Evolutionary conservation across 2,329 filamentous ascomycete species (phyloP).

Genomic region (Aspergillus alliaceus): DNA sequence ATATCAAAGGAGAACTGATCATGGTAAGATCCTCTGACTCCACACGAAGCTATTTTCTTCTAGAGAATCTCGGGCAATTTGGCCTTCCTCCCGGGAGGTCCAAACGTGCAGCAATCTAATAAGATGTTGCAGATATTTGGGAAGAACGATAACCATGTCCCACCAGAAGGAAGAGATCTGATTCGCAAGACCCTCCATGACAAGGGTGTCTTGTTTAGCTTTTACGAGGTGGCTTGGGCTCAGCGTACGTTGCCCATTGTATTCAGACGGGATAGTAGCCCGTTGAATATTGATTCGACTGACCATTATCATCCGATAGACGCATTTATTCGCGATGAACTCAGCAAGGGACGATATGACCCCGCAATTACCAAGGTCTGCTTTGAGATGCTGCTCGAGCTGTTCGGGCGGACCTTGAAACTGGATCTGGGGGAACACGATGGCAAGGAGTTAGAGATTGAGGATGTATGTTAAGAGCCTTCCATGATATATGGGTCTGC

Average conservation of each 20-base stretch:
- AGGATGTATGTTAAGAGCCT: constrained; percentile 66
- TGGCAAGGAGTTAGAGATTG: constrained; percentile 61
- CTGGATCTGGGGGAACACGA: constrained; percentile 72
- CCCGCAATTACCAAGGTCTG: constrained; percentile 82
- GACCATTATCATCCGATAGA: constrained; percentile 45
- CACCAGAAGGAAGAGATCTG: constrained; percentile 75
- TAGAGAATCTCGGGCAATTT: neutral
- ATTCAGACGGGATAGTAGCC: neutral
- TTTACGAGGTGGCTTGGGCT: constrained; percentile 89
- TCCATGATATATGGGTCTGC: neutral
- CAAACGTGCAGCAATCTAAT: neutral
- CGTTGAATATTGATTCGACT: neutral
- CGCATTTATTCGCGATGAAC: constrained; percentile 89
- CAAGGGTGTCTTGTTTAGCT: constrained; percentile 71
- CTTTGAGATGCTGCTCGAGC: constrained; percentile 84
- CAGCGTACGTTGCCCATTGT: constrained; percentile 60
- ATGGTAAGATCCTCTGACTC: constrained; percentile 52
- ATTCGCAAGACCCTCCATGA: constrained; percentile 81
- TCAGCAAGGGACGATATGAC: constrained; percentile 92
- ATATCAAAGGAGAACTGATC: constrained; percentile 75
- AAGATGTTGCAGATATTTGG: constrained; percentile 70
- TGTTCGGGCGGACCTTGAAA: constrained; percentile 77
- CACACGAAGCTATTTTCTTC: neutral
- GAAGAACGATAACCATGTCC: constrained; percentile 86
- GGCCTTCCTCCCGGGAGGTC: neutral